These are phyloP conservation scores for Chaetomium tenue DNA, from an alignment of 495 filamentous ascomycete genomes.

Conservation along the genomic window DNA sequence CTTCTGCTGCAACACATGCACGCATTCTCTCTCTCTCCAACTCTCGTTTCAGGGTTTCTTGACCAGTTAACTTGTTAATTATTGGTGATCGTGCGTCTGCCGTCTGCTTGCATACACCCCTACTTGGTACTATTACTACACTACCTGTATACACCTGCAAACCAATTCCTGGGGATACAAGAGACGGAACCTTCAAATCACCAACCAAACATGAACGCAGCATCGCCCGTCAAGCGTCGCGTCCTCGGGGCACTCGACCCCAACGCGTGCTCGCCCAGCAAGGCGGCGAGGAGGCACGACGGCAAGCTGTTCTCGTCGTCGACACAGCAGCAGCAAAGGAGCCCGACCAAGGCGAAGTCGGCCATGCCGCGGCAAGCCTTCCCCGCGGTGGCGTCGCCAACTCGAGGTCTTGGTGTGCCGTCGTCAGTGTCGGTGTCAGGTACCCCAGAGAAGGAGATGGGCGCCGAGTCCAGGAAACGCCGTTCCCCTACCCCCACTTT, in stretches of 20 bases:
- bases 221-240: slow-evolving; percentile 46
- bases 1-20: not conserved
- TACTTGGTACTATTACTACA: too few species aligned
- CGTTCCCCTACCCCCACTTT: not conserved
- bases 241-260: slow-evolving; percentile 45
- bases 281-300: slow-evolving; percentile 6
- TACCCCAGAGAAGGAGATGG: not conserved
- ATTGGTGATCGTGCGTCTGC: not conserved
- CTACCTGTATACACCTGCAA: too few species aligned
- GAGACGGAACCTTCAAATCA: too few species aligned
- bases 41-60: not conserved
- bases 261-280: slow-evolving; percentile 38
- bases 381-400: too few species aligned
- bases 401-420: too few species aligned
- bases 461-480: slow-evolving; percentile 10
- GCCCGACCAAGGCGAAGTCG: slow-evolving; percentile 2
- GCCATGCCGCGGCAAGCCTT: not conserved
- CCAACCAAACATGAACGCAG: slow-evolving; percentile 17
- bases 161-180: too few species aligned
- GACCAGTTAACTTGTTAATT: too few species aligned
- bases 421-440: too few species aligned
- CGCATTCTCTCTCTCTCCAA: not conserved
- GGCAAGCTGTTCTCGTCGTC: not conserved
- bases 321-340: not conserved
- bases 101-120: too few species aligned